These are phyloP conservation scores for Ascochyta pisi DNA, from an alignment of 2,329 filamentous ascomycete species.

Conservation along the genomic window DNA sequence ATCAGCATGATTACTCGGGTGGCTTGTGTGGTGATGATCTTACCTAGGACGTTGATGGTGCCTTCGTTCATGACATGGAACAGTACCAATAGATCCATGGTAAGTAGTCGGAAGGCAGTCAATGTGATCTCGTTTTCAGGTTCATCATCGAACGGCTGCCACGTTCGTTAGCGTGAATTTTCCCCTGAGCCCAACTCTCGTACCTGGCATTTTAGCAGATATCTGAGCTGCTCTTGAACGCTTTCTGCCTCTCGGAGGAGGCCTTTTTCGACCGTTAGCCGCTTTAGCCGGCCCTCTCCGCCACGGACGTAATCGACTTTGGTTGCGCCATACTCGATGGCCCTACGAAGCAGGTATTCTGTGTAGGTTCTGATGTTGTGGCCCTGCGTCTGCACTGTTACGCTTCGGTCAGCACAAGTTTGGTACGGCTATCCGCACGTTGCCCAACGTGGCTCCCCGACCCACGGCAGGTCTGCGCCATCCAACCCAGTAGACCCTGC, in stretches of 20 bases:
- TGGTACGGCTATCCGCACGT: not conserved
- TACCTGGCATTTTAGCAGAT: slow-evolving; percentile 88
- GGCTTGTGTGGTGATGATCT: slow-evolving; percentile 32
- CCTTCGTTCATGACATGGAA: slow-evolving; percentile 97
- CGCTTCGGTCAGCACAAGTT: slow-evolving; percentile 46
- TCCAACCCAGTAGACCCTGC: not conserved
- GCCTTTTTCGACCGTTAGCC: slow-evolving; percentile 87
- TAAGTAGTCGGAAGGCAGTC: slow-evolving; percentile 89
- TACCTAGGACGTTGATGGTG: slow-evolving; percentile 94
- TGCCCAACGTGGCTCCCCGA: too few relatives aligned
- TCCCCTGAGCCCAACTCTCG: slow-evolving; percentile 43
- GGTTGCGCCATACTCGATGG: slow-evolving; percentile 81
- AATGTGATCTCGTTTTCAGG: slow-evolving; percentile 96
- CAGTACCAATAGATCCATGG: slow-evolving; percentile 84
- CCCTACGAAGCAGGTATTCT: slow-evolving; percentile 82
- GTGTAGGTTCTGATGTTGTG: slow-evolving; percentile 93
- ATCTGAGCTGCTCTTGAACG: slow-evolving; percentile 86
- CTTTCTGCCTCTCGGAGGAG: slow-evolving; percentile 88
- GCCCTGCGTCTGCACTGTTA: slow-evolving; percentile 90
- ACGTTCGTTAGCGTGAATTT: slow-evolving; percentile 1
- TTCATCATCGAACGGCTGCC: slow-evolving; percentile 81
- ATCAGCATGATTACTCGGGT: slow-evolving; percentile 24
- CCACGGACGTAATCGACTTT: slow-evolving; percentile 88
- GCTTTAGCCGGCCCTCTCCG: slow-evolving; percentile 83
- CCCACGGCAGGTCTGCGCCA: not conserved